These are phyloP conservation scores for Pestalotiopsis sp. DNA, from an alignment of 2,329 filamentous ascomycete species.

Conservation along the genomic window DNA sequence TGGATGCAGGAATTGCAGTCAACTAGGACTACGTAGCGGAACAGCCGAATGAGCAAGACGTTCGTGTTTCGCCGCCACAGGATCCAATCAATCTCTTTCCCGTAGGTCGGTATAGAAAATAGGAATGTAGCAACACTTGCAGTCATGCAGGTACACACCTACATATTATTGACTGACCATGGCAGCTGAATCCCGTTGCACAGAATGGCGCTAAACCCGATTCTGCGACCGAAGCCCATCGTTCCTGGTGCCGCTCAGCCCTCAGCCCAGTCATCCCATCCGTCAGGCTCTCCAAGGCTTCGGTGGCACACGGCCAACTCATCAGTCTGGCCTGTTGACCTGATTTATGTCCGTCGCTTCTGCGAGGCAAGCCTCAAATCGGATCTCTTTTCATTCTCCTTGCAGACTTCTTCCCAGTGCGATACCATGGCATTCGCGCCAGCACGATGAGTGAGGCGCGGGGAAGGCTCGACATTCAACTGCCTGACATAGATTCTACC, in stretches of 20 bases:
- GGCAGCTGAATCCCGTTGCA: neutral
- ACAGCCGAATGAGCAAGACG: neutral
- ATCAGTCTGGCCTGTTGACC: neutral
- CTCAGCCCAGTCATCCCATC: neutral
- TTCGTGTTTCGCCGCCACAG: neutral
- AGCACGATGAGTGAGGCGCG: neutral
- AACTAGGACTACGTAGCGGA: neutral
- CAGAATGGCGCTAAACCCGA: slow-evolving; percentile 17
- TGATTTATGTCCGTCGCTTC: neutral
- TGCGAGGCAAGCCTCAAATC: neutral
- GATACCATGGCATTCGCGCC: neutral
- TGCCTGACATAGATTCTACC: neutral
- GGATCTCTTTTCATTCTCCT: neutral
- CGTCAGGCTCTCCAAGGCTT: neutral
- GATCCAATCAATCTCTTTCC: neutral
- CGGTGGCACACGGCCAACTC: neutral
- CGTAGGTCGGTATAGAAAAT: neutral
- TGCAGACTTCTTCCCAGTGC: neutral
- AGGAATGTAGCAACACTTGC: neutral
- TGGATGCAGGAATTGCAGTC: neutral
- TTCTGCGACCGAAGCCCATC: slow-evolving; percentile 17
- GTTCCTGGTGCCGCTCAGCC: slow-evolving; percentile 3
- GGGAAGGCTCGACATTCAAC: neutral
- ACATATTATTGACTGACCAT: neutral
- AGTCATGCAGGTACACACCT: neutral